Evolutionary conservation across 1,139 yeast species (phyloP), one percentile per base, ranked within the genome.

Genomic region (Spathaspora sp.): DNA sequence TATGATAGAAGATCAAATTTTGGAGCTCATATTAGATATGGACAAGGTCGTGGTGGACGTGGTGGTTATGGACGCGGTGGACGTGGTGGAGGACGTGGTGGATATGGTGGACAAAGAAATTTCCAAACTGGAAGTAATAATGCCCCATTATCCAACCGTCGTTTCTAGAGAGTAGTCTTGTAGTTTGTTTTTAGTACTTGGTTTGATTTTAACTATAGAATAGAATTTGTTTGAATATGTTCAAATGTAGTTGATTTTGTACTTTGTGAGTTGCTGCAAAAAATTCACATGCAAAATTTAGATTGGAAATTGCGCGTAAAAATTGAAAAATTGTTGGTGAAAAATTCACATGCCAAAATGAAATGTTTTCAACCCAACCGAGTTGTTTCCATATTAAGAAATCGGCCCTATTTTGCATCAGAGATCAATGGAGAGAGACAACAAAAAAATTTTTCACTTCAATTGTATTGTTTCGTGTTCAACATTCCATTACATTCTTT

Each of bases 1-100:
- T 74, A 70, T 58, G 84, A 80, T 64, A 78, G 79, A 67, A 78
- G 78, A 64, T 67, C 76, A 51, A 70, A 67, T n/a, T n/a, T n/a
- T 55, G 81, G 81, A 41, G 63, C 68, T 68, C 84, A 67, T 74
- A 82, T 69, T 65, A 78, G 78, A 72, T 84, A 71, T 66, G 80
- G 86, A 51, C 73, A 81, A 51, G 67, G 70, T 41, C 57, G 66
- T 44, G 81, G 86, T 58, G 78, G 87, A 54, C 60, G 67, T 46
- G 79, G 87, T 51, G 78, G 89, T 54, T 70, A 84, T 54, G 64
- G 72, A 43, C 60, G 65, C 42, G 55, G 67, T 41, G 56, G 66
- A 39, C 63, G 72, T 42, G 59, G 69, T 31, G 59, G 66, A 33
- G 55, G 63, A 38, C 58, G 68, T 38, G 64, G 67, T 29, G 59